Evolutionary conservation across 768 basidiomycete genomes (phyloP).

Genomic region (Tricholoma saponaceum): DNA sequence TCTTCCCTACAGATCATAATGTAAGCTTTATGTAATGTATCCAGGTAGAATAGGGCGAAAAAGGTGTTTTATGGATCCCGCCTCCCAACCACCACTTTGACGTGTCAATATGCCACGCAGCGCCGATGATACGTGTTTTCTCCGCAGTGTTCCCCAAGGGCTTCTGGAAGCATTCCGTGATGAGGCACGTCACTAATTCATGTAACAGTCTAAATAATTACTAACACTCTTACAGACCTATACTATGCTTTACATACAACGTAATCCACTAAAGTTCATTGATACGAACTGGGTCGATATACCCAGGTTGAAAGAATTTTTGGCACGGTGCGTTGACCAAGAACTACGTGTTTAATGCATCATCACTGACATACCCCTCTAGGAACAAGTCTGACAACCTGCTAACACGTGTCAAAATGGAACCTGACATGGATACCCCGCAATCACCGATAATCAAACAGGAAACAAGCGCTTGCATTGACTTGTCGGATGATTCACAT

Average conservation of each 20-base stretch:
- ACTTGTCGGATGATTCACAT: not conserved
- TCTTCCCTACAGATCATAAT: not conserved
- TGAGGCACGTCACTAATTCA: not conserved
- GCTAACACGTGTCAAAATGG: not conserved
- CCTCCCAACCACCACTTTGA: not conserved
- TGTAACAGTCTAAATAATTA: not conserved
- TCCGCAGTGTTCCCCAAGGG: not conserved
- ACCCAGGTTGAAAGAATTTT: not conserved
- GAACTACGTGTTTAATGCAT: not conserved
- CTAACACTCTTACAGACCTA: not conserved
- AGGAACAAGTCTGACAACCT: not conserved
- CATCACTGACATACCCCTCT: not conserved
- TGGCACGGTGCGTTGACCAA: not conserved
- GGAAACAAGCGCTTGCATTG: not conserved
- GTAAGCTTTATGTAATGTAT: not conserved
- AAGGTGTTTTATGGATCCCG: not conserved
- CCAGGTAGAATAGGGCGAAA: not conserved
- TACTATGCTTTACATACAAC: not conserved
- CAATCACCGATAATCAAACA: not conserved
- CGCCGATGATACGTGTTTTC: not conserved
- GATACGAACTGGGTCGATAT: not conserved
- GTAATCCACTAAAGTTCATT: not conserved
- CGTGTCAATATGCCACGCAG: not conserved
- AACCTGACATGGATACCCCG: not conserved
- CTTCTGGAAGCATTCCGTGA: not conserved